Evolutionary conservation across 2,329 filamentous ascomycete genomes (phyloP).

Genomic region (Colletotrichum eremochloae): DNA sequence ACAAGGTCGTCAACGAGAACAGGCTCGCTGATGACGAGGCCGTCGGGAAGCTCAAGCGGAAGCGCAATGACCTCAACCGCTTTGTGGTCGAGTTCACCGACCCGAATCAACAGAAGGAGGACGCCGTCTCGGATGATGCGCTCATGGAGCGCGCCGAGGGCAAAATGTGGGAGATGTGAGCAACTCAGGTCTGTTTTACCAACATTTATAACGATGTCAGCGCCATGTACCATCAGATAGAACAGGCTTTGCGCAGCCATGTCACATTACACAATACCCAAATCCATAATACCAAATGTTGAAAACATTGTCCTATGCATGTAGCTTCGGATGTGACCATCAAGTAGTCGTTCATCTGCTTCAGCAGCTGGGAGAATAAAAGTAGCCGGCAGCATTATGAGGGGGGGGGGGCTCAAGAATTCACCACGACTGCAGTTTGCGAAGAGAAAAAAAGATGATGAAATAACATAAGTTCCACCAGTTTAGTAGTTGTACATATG

Average conservation of each 20-base stretch:
- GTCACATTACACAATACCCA: slow-evolving; percentile 20
- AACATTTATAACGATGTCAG: neutral
- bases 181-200: neutral
- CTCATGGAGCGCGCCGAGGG: neutral
- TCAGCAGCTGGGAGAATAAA: neutral
- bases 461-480: neutral
- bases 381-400: neutral
- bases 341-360: neutral
- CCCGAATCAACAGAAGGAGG: slow-evolving; percentile 32
- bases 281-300: too few species aligned
- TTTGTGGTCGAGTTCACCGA: slow-evolving; percentile 45
- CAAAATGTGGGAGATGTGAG: slow-evolving; percentile 4
- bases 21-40: slow-evolving; percentile 53
- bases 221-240: slow-evolving; percentile 3
- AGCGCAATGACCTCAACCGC: slow-evolving; percentile 49
- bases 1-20: slow-evolving; percentile 58
- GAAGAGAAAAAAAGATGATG: neutral
- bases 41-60: slow-evolving; percentile 50
- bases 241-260: neutral
- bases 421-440: neutral
- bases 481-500: neutral
- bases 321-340: too few species aligned
- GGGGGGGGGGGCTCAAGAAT: neutral
- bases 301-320: neutral
- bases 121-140: neutral